Conservation (phyloP, 805 yeast species). For the Monosporozyma yasuniensis region DNA sequence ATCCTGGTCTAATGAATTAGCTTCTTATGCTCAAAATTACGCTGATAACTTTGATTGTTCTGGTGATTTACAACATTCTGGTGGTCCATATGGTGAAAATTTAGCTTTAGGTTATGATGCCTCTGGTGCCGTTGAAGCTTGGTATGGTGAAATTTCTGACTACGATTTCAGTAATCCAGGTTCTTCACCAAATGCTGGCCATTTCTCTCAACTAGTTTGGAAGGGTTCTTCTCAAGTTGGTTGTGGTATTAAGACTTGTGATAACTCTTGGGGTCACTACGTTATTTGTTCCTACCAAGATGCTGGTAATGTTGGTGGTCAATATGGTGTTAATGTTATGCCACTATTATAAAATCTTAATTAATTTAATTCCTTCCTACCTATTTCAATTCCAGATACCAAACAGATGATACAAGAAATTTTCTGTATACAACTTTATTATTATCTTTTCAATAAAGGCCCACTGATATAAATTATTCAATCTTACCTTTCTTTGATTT, state of each 20-base stretch:
- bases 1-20: constrained; percentile 40
- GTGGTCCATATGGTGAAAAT: constrained; percentile 58
- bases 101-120: constrained; percentile 48
- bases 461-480: background rate
- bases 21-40: constrained; percentile 41
- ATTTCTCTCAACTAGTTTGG: constrained; percentile 74
- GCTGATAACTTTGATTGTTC: constrained; percentile 44
- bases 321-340: constrained; percentile 10
- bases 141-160: constrained; percentile 56
- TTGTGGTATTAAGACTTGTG: constrained; percentile 36
- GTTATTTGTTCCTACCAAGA: constrained; percentile 60
- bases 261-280: constrained; percentile 30
- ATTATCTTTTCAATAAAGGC: background rate
- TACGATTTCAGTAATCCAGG: constrained; percentile 37
- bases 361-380: background rate
- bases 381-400: background rate
- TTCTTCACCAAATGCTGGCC: constrained; percentile 40
- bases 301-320: constrained; percentile 40
- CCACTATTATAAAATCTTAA: constrained; percentile 3
- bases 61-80: constrained; percentile 54
- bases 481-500: background rate
- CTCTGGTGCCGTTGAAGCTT: constrained; percentile 47
- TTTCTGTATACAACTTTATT: background rate
- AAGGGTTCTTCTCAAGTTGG: constrained; percentile 50
- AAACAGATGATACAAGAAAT: background rate